Conservation (phyloP, 371 early-diverging fungal genomes). For the Mycotypha africana region DNA sequence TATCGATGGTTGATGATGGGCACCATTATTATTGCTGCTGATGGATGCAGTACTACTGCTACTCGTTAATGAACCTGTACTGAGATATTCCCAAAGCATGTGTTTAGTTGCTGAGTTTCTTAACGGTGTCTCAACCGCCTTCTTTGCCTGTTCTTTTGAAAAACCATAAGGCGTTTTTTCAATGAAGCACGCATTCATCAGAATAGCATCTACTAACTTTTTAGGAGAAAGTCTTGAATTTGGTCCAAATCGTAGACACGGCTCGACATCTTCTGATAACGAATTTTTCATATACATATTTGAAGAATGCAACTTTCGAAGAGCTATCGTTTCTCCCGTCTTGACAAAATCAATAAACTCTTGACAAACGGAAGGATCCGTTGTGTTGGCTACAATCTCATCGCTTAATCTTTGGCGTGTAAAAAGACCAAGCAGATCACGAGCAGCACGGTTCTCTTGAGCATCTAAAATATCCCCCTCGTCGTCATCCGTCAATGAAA, state of each 20-base stretch:
- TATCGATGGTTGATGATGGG: slow-evolving; percentile 58
- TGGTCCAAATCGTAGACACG: slow-evolving; percentile 87
- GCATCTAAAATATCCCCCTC: no score
- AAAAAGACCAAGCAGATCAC: slow-evolving; percentile 12
- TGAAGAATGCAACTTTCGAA: slow-evolving; percentile 60
- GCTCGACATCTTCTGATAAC: slow-evolving; percentile 68
- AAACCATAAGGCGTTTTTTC: slow-evolving; percentile 59
- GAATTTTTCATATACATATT: slow-evolving; percentile 49
- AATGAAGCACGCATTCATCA: slow-evolving; percentile 62
- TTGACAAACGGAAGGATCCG: slow-evolving; percentile 43
- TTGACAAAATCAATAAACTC: slow-evolving; percentile 75
- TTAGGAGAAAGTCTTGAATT: slow-evolving; percentile 69
- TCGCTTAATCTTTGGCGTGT: neutral
- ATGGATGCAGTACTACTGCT: no score
- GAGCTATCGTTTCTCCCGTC: slow-evolving; percentile 42
- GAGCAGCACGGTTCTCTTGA: slow-evolving; percentile 9
- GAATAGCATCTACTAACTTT: slow-evolving; percentile 75
- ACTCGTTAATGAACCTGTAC: no score
- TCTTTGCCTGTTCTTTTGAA: slow-evolving; percentile 53
- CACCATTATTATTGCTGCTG: no score
- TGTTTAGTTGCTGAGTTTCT: slow-evolving; percentile 44
- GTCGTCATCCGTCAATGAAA: no score
- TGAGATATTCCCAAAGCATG: slow-evolving; percentile 55
- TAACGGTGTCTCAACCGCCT: slow-evolving; percentile 36
- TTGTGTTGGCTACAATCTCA: neutral